Evolutionary conservation across 2,329 filamentous ascomycete genomes (phyloP).

Genomic region (Fusarium nematophilum): DNA sequence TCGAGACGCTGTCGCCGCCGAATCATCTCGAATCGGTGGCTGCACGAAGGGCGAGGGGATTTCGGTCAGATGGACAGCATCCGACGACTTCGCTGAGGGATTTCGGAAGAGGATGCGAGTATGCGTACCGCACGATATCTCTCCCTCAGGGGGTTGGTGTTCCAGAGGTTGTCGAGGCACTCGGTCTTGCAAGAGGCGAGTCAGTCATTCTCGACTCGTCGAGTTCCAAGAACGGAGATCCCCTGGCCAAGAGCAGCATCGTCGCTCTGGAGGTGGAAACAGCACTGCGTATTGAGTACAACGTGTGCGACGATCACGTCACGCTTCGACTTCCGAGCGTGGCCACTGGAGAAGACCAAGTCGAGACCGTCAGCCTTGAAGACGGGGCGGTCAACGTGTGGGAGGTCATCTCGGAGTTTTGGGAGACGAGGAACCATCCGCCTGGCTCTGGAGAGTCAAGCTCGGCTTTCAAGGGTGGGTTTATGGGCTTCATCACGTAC

Average conservation of each 20-base stretch:
- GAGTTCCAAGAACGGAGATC: constrained; percentile 60
- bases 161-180: constrained; percentile 65
- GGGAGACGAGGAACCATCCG: constrained; percentile 44
- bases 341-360: constrained; percentile 1
- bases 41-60: constrained; percentile 17
- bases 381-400: constrained; percentile 56
- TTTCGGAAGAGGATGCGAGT: constrained; percentile 41
- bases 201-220: constrained; percentile 70
- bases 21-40: constrained; percentile 39
- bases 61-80: neutral
- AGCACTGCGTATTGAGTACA: constrained; percentile 68
- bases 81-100: constrained; percentile 12
- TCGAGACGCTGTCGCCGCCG: constrained; percentile 41
- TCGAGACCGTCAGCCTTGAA: constrained; percentile 34
- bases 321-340: constrained; percentile 42
- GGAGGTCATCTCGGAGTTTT: constrained; percentile 62
- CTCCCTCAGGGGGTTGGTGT: constrained; percentile 60
- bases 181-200: constrained; percentile 56
- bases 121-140: constrained; percentile 55
- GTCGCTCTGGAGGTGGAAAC: constrained; percentile 73
- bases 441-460: constrained; percentile 27
- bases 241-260: constrained; percentile 73
- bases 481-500: constrained; percentile 87
- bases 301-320: constrained; percentile 58
- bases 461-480: constrained; percentile 80